Conservation (phyloP, 768 basidiomycete species). For the Dendrothele bispora region DNA sequence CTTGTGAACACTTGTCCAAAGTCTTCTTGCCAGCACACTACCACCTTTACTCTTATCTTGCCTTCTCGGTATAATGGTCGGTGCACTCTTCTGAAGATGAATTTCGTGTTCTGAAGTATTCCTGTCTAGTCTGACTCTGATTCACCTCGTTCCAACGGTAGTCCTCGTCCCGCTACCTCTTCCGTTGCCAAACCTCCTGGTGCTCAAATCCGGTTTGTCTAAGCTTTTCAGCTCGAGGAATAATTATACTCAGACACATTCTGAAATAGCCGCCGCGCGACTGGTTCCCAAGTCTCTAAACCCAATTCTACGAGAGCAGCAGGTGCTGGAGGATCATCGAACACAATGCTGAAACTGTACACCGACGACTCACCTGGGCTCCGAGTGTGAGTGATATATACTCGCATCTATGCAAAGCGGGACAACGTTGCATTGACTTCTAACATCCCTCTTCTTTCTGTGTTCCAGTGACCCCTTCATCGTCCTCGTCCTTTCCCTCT, state of each 20-base stretch:
- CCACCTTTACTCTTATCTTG: too few species aligned
- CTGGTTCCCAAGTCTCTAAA: slow-evolving; percentile 58
- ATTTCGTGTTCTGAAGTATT: neutral
- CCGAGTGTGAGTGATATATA: slow-evolving; percentile 77
- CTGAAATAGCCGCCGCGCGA: slow-evolving; percentile 66
- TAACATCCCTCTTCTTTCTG: slow-evolving; percentile 1
- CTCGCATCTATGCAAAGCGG: too few species aligned
- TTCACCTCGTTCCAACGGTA: slow-evolving; percentile 46
- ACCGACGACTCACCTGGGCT: slow-evolving; percentile 97
- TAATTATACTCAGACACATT: neutral
- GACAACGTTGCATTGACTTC: too few species aligned
- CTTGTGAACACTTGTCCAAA: too few species aligned
- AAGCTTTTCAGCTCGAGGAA: neutral
- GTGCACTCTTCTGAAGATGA: neutral
- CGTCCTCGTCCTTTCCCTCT: slow-evolving; percentile 91
- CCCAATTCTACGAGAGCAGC: slow-evolving; percentile 90
- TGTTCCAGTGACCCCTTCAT: slow-evolving; percentile 87
- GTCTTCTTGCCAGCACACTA: too few species aligned
- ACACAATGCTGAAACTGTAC: slow-evolving; percentile 99
- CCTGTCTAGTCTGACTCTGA: slow-evolving; percentile 76
- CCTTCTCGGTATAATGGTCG: slow-evolving; percentile 36
- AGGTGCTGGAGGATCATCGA: slow-evolving; percentile 93
- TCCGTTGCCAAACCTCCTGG: slow-evolving; percentile 74
- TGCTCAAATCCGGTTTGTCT: slow-evolving; percentile 75
- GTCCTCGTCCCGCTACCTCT: slow-evolving; percentile 39